Evolutionary conservation across 345 rosid species (phyloP).

Genomic region (Hibiscus trionum): DNA sequence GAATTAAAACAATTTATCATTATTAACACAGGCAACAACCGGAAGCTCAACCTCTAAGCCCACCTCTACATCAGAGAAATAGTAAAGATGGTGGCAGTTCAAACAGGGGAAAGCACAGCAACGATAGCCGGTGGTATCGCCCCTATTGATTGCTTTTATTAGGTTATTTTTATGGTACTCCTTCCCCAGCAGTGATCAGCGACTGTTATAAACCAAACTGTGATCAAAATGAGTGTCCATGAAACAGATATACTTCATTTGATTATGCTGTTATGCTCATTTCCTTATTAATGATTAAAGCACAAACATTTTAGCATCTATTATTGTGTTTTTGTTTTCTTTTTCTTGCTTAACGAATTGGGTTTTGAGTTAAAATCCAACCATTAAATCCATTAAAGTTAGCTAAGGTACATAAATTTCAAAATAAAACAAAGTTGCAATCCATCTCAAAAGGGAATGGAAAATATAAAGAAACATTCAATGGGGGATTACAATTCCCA

Average conservation of each 20-base stretch:
- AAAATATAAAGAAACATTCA: background rate
- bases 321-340: background rate
- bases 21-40: conserved; percentile 46
- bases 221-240: background rate
- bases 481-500: background rate
- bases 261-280: background rate
- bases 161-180: background rate
- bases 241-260: background rate
- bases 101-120: conserved; percentile 38
- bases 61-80: conserved; percentile 26
- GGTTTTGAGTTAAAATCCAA: background rate
- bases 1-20: background rate
- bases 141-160: conserved; percentile 34
- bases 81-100: conserved; percentile 32
- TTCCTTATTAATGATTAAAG: background rate
- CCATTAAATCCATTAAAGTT: background rate
- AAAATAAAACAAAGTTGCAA: background rate
- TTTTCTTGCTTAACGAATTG: background rate
- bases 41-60: conserved; percentile 32
- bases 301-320: background rate
- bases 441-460: background rate
- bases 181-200: background rate
- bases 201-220: background rate
- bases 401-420: background rate
- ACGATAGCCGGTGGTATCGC: conserved; percentile 42